phyloP scores from a whole-genome alignment of 139 green algal species.

The Picochlorum sp. region DNA sequence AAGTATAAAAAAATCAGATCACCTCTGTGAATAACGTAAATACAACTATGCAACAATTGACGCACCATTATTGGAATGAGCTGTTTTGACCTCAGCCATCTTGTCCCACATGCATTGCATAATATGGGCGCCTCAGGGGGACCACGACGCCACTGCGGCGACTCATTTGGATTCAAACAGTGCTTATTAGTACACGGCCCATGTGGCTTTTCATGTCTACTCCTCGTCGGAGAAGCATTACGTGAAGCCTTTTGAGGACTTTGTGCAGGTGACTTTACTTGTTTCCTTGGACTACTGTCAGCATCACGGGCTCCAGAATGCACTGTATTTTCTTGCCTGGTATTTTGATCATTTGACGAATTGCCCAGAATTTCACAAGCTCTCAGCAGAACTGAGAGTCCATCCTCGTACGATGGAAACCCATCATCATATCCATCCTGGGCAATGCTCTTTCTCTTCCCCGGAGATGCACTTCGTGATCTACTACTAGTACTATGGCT shows the following conservation, averaged over 20 bases:
- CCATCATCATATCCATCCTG: too few relatives aligned
- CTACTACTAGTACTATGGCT: too few relatives aligned
- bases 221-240: background rate
- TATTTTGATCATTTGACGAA: too few relatives aligned
- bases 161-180: conserved; percentile 26
- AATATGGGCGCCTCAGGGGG: conserved; percentile 47
- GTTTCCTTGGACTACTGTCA: background rate
- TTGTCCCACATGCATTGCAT: conserved; percentile 67
- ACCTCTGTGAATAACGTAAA: background rate
- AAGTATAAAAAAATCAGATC: background rate
- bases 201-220: background rate
- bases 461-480: too few relatives aligned
- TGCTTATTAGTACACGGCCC: conserved; percentile 29
- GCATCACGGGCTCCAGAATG: background rate
- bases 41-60: conserved; percentile 14
- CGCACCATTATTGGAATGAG: conserved; percentile 14
- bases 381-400: too few relatives aligned
- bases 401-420: too few relatives aligned
- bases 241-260: background rate
- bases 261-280: background rate
- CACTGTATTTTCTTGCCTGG: background rate
- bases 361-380: too few relatives aligned
- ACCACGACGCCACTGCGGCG: conserved; percentile 50
- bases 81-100: conserved; percentile 34
- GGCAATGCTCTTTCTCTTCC: too few relatives aligned